Evolutionary conservation across 2,329 filamentous ascomycete genomes (phyloP).

Genomic region (Lachnellula occidentalis): DNA sequence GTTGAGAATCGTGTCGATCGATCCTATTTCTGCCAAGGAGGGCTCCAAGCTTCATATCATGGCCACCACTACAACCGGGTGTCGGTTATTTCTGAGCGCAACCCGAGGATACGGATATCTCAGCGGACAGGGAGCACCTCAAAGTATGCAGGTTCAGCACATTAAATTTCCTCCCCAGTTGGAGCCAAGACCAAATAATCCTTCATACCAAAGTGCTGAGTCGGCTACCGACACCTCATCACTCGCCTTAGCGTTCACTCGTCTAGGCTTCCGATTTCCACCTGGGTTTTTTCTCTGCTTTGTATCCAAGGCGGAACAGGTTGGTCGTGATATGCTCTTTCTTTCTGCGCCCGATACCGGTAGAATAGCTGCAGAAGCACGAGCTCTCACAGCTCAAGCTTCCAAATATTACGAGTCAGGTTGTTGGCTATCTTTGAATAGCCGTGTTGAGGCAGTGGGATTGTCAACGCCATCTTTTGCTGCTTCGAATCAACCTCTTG

Average conservation of each 20-base stretch:
- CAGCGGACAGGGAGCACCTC: constrained; percentile 56
- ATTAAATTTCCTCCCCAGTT: constrained; percentile 80
- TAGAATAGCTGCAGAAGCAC: constrained; percentile 59
- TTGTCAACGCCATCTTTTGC: constrained; percentile 68
- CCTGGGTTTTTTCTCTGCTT: constrained; percentile 92
- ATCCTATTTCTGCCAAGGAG: constrained; percentile 72
- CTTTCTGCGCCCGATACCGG: constrained; percentile 84
- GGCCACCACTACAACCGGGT: constrained; percentile 85
- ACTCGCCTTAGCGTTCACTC: constrained; percentile 43
- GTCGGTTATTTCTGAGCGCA: constrained; percentile 85
- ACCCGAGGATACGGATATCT: constrained; percentile 66
- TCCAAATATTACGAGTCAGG: constrained; percentile 67
- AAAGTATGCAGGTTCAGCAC: constrained; percentile 96
- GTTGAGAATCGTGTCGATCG: constrained; percentile 76
- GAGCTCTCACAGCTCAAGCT: constrained; percentile 30
- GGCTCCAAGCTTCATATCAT: constrained; percentile 82
- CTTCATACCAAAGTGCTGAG: constrained; percentile 21
- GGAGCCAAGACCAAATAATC: constrained; percentile 23
- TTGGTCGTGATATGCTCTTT: constrained; percentile 66
- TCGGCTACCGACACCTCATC: constrained; percentile 36
- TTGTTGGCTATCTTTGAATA: constrained; percentile 70
- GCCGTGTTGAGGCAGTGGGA: constrained; percentile 72
- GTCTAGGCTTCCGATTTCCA: constrained; percentile 58
- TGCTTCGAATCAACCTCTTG: constrained; percentile 60
- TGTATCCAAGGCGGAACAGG: constrained; percentile 54